phyloP scores from a whole-genome alignment of 1,284 basidiomycete species.

The Irpex rosettiformis region DNA sequence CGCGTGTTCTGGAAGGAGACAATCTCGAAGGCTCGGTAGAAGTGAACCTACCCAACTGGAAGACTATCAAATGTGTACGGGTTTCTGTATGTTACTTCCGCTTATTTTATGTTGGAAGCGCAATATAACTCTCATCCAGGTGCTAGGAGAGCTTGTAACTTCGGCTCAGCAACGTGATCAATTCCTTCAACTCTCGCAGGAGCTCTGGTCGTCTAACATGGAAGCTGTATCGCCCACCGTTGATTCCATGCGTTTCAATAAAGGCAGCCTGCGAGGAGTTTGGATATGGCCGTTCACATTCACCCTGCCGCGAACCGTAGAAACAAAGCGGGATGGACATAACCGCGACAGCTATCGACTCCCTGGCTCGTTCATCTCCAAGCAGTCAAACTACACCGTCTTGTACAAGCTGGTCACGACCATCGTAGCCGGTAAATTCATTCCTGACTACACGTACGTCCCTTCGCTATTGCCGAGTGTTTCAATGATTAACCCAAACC shows the following conservation, averaged over 20 bases:
- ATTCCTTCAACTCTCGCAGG: constrained; percentile 40
- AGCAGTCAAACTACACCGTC: constrained; percentile 44
- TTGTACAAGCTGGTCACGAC: constrained; percentile 49
- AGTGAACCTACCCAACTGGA: constrained; percentile 42
- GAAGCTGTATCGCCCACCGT: background rate
- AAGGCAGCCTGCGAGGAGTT: constrained; percentile 43
- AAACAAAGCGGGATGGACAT: constrained; percentile 10
- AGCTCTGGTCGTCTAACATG: constrained; percentile 18
- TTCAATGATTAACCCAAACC: too few relatives aligned
- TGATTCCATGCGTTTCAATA: constrained; percentile 20
- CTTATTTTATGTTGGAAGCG: background rate
- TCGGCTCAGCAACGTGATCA: constrained; percentile 39
- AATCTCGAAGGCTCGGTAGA: constrained; percentile 42
- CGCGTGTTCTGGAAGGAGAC: constrained; percentile 44
- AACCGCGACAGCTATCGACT: constrained; percentile 27
- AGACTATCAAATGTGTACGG: constrained; percentile 39
- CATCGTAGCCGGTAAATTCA: constrained; percentile 27
- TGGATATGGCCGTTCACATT: constrained; percentile 46
- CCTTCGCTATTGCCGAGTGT: background rate
- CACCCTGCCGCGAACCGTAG: constrained; percentile 35
- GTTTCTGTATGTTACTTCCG: background rate
- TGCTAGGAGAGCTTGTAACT: constrained; percentile 23
- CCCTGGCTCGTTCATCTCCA: constrained; percentile 48
- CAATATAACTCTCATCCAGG: constrained; percentile 12
- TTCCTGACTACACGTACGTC: constrained; percentile 22